phyloP scores from a whole-genome alignment of 495 filamentous ascomycete genomes.

The Lasiosphaeria ovina region DNA sequence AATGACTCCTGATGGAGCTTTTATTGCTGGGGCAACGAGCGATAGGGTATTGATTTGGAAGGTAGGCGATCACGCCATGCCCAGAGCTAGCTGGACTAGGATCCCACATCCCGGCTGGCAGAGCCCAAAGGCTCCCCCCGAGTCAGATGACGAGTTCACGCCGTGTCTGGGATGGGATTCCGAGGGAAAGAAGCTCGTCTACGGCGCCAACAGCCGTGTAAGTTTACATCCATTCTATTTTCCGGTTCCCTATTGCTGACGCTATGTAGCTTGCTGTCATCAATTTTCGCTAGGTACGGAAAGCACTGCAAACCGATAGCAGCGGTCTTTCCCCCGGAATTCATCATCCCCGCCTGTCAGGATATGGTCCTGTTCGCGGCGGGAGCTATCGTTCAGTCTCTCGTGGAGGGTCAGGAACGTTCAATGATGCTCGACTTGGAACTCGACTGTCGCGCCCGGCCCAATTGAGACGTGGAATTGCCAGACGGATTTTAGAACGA shows the following conservation, averaged over 20 bases:
- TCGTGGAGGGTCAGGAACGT: too few relatives aligned
- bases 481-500: too few relatives aligned
- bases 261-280: constrained; percentile 44
- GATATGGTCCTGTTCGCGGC: too few relatives aligned
- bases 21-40: constrained; percentile 65
- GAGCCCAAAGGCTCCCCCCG: constrained; percentile 47
- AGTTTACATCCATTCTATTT: constrained; percentile 21
- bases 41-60: constrained; percentile 71
- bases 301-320: constrained; percentile 1
- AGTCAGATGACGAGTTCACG: constrained; percentile 44
- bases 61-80: constrained; percentile 60
- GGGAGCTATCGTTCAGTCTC: too few relatives aligned
- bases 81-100: constrained; percentile 62
- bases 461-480: too few relatives aligned
- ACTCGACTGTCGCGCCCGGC: too few relatives aligned
- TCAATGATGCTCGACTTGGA: too few relatives aligned
- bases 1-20: constrained; percentile 71
- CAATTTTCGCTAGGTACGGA: constrained; percentile 37
- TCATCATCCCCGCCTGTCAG: neutral
- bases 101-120: constrained; percentile 48
- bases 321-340: neutral
- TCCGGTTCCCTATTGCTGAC: constrained; percentile 20
- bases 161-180: constrained; percentile 73
- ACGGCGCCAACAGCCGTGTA: constrained; percentile 69
- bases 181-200: constrained; percentile 71